Base-by-base conservation (phyloP, 768 basidiomycete species). In the Myochromella boudieri region DNA sequence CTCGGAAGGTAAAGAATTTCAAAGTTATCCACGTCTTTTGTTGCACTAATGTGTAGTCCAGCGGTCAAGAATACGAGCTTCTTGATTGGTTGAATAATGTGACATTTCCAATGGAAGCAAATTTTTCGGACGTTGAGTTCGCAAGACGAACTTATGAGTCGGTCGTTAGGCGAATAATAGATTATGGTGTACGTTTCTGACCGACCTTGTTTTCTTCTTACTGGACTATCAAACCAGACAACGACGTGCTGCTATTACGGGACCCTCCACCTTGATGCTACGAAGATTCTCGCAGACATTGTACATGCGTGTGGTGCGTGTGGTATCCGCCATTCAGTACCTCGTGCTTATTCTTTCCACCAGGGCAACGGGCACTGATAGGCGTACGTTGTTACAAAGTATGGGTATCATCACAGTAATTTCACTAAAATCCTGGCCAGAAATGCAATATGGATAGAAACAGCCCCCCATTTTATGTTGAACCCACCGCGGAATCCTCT, bases 241-340 rank as follows among this genome's bases (percentile, higher is more conserved):
- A 97, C 95, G 1, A 97, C 95, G 0, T 91, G 85, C 59, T 97
- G 91, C 63, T 97, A 95, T 65, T 95, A 91, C 60, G 91, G 82
- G 6, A 86, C 83, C 2, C 65, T 94, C 11, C 92, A 98, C 62
- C 68, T 85, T 20, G 85, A 87, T 46, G 78, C 85, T 0, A 92
- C 91, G 6, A 91, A 87, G 68, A 67, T 80, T 27, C 79, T 98
- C 4, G 94, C 90, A 1, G 82, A 91, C 32, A 77, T 89, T 26
- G 77, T 87, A 8, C 76, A 82, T 53, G 61, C 59, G n/a, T 66
- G 68, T 57, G 89, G 88, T 78, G 48, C 57, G 74, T 56, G 36
- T 18, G 12, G 0, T 1, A 20, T n/a, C 8, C 26, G 26, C n/a
- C 4, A 9, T 22, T 22, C 5, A 33, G 7, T 11, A 17, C 20